Conservation (phyloP, 1,284 basidiomycete species). For the Amylostereum areolatum region DNA sequence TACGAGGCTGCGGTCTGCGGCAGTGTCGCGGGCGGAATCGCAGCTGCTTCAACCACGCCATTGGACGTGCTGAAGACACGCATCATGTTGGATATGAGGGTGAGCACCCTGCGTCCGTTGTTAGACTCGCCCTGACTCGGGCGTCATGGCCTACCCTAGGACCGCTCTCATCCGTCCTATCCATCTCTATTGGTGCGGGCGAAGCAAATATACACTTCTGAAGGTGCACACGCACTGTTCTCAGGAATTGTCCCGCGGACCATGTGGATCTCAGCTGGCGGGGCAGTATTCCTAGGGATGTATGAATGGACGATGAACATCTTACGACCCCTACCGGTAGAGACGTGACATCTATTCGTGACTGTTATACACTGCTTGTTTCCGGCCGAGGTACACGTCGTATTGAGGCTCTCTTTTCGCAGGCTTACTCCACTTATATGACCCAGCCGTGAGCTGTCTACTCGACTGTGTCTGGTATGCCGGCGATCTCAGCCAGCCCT, state of each 20-base stretch:
- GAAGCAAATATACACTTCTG: conserved; percentile 60
- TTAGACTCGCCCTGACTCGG: background rate
- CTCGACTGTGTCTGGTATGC: too few relatives aligned
- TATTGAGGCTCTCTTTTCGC: too few relatives aligned
- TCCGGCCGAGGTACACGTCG: too few relatives aligned
- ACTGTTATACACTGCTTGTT: too few relatives aligned
- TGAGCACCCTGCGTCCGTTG: conserved; percentile 27
- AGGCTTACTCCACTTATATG: too few relatives aligned
- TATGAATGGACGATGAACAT: conserved; percentile 65
- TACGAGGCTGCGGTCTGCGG: conserved; percentile 91
- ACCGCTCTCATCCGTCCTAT: conserved; percentile 40
- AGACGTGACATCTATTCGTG: background rate
- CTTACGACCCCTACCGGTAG: conserved; percentile 3
- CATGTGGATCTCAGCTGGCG: conserved; percentile 93
- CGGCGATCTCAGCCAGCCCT: too few relatives aligned
- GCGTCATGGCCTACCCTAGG: conserved; percentile 24
- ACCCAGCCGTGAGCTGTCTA: too few relatives aligned
- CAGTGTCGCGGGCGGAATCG: conserved; percentile 84
- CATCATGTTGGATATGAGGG: conserved; percentile 90
- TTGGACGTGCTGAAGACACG: conserved; percentile 96
- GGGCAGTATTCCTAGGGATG: conserved; percentile 93
- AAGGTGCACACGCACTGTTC: conserved; percentile 79
- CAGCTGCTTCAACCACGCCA: conserved; percentile 90
- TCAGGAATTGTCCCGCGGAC: conserved; percentile 88
- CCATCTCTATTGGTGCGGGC: conserved; percentile 54